These are phyloP conservation scores for Suillus tomentosus DNA, from an alignment of 768 basidiomycete genomes.

Conservation along the genomic window DNA sequence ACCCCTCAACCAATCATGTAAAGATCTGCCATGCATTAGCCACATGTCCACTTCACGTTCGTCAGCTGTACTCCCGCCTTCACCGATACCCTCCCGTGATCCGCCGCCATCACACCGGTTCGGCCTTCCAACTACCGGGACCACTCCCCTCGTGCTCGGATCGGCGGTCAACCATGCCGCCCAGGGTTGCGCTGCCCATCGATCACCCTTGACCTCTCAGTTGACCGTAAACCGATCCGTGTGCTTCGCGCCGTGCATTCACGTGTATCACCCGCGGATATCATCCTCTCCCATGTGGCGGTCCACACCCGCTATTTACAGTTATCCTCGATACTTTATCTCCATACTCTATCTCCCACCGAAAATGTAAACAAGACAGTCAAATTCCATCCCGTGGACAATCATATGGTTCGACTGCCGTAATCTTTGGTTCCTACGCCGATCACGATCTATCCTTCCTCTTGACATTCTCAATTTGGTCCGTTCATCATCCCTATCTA, in stretches of 20 bases:
- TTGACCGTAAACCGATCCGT: neutral
- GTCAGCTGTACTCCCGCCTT: too few species aligned
- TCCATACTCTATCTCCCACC: constrained; percentile 3
- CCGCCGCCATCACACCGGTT: neutral
- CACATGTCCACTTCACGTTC: neutral
- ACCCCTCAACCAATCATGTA: neutral
- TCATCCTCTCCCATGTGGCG: constrained; percentile 1
- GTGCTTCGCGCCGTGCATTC: neutral
- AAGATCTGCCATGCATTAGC: constrained; percentile 8
- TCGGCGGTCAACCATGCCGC: constrained; percentile 22
- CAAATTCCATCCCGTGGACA: neutral
- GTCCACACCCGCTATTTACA: neutral
- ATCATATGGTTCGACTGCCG: constrained; percentile 4
- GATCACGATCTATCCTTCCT: constrained; percentile 2
- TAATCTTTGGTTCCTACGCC: constrained; percentile 1
- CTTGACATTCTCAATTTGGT: neutral
- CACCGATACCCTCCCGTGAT: constrained; percentile 8
- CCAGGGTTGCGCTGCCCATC: neutral
- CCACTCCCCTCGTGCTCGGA: constrained; percentile 13
- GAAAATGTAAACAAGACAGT: neutral
- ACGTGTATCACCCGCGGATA: constrained; percentile 6
- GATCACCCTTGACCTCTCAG: constrained; percentile 3
- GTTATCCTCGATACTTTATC: constrained; percentile 1
- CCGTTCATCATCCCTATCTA: neutral
- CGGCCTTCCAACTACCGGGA: constrained; percentile 10